Base-by-base conservation (phyloP, 345 rosid species). In the Litchi chinensis region DNA sequence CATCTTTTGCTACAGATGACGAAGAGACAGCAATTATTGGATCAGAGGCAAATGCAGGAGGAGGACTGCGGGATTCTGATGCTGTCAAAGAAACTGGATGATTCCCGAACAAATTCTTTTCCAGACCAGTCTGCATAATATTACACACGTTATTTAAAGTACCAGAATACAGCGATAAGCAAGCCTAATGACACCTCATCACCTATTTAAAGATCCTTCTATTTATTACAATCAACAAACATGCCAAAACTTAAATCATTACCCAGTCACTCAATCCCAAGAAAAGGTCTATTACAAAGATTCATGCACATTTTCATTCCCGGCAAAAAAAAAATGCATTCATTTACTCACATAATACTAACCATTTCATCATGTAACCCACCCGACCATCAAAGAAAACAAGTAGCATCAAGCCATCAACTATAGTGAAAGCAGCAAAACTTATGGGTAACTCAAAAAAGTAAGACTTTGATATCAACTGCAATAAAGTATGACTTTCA, bases 91-190 rank as follows among this genome's bases (percentile, higher is more conserved):
- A 91, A 86, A 89, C 89, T 65, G 94, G 93, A 89, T 92, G 92
- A 79, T 87, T 93, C 81, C 99, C 98, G 78, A 93, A 86, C 83
- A 96, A 82, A 82, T 90, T 90, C 89, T 91, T 93, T 82, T 90
- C 98, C 84, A 93, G 78, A 52, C 97, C 98, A 83, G 90, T 91
- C 98, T 94, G 95, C 83, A 83, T 65, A 43, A 74, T 18, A 81
- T 73, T 57, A 26, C 76, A 75, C 21, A 62, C 15, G 80, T 24
- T 18, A 70, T 41, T 63, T 52, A 79, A 77, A 26, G 15, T 46
- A 18, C 73, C 52, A n/a, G 65, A 24, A 59, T 62, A 59, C n/a
- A 1, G 43, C 21, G 65, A 75, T 16, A 37, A 57, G 56, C 24
- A 37, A 60, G 39, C 65, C 19, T 59, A 39, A 43, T n/a, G 9